These are phyloP conservation scores for Trichoderma polysporum DNA, from an alignment of 2,329 filamentous ascomycete species.

Conservation along the genomic window DNA sequence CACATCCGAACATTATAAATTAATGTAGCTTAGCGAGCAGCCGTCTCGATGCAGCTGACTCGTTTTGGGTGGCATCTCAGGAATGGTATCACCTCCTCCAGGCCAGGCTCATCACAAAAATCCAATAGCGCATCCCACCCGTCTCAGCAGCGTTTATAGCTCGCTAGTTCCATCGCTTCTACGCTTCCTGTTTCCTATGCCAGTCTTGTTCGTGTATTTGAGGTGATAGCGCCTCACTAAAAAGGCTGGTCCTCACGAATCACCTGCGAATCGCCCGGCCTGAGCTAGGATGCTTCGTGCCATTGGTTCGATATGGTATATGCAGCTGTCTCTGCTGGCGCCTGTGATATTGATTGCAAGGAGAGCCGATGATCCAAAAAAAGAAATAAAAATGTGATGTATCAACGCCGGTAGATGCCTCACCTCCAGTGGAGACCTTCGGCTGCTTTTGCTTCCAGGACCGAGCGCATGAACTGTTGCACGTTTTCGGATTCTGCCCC, in stretches of 20 bases:
- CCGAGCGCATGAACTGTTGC: constrained; percentile 61
- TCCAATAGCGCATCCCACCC: not conserved
- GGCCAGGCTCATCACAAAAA: not conserved
- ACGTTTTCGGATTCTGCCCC: constrained; percentile 47
- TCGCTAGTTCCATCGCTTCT: not conserved
- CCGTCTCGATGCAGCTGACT: not conserved
- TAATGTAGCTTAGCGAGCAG: not conserved
- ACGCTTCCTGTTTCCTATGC: not conserved
- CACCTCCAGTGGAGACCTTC: constrained; percentile 59
- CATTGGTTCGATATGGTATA: not conserved
- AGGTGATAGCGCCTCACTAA: constrained; percentile 3
- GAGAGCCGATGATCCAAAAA: not conserved
- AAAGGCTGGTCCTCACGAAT: not conserved
- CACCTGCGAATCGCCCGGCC: not conserved
- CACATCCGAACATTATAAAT: not conserved
- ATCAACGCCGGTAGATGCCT: constrained; percentile 22
- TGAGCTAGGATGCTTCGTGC: not conserved
- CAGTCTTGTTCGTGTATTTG: not conserved
- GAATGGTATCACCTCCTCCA: not conserved
- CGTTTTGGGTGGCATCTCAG: not conserved
- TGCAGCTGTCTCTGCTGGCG: not conserved
- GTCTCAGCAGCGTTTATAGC: not conserved
- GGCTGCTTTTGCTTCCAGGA: constrained; percentile 55
- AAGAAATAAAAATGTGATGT: constrained; percentile 1
- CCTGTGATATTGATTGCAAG: not conserved